Evolutionary conservation across 2,329 filamentous ascomycete species (phyloP).

Genomic region (Tympanopsis confertula): DNA sequence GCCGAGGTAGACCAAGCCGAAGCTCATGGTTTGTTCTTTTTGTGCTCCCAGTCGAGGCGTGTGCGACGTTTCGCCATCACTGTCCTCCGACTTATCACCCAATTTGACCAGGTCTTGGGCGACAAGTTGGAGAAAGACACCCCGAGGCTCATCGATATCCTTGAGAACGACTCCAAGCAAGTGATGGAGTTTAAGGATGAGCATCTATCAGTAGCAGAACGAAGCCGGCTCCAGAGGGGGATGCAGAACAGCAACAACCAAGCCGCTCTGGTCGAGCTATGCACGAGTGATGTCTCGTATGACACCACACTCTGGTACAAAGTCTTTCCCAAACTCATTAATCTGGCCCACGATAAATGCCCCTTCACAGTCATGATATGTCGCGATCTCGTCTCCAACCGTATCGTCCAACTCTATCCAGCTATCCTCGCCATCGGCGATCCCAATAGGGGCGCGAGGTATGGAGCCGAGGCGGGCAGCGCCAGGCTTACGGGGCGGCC

Average conservation of each 20-base stretch:
- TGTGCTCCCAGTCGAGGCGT: conserved; percentile 86
- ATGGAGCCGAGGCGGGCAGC: conserved; percentile 47
- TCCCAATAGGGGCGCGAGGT: conserved; percentile 51
- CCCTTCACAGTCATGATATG: conserved; percentile 84
- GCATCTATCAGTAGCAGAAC: conserved; percentile 78
- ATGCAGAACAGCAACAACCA: conserved; percentile 74
- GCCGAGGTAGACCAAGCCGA: conserved; percentile 94
- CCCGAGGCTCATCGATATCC: conserved; percentile 72
- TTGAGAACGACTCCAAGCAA: conserved; percentile 77
- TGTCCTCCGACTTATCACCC: conserved; percentile 79
- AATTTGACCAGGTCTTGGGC: conserved; percentile 82
- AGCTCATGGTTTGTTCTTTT: conserved; percentile 89
- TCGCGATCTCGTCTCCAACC: conserved; percentile 81
- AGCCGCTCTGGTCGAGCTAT: conserved; percentile 82
- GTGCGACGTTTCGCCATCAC: conserved; percentile 86
- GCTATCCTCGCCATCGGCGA: conserved; percentile 72
- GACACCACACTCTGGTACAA: conserved; percentile 96
- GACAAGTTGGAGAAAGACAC: conserved; percentile 57
- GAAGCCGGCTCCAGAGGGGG: conserved; percentile 81
- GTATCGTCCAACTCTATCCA: conserved; percentile 85
- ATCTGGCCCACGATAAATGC: conserved; percentile 80
- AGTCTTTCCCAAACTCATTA: conserved; percentile 88
- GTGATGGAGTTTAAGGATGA: conserved; percentile 91
- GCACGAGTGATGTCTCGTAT: conserved; percentile 88
- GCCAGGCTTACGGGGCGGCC: conserved; percentile 37